Evolutionary conservation across 2,329 filamentous ascomycete species (phyloP).

Genomic region (Fusarium floridanum): DNA sequence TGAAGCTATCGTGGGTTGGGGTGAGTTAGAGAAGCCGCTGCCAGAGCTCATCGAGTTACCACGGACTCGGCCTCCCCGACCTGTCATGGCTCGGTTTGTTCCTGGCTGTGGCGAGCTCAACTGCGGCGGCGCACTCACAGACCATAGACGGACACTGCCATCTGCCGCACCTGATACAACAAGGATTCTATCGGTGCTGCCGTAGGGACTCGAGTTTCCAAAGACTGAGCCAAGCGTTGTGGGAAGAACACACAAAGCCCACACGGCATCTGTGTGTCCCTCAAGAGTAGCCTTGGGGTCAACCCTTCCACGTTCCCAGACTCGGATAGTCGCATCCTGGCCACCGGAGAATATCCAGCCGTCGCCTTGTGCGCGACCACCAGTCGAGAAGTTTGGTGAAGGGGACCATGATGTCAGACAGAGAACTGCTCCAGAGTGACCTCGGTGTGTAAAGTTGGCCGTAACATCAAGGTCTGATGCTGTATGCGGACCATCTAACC

Average conservation of each 20-base stretch:
- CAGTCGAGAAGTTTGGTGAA: conserved; percentile 88
- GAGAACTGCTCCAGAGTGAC: conserved; percentile 91
- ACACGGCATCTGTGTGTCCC: conserved; percentile 95
- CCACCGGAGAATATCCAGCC: conserved; percentile 99
- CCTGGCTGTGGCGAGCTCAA: conserved; percentile 83
- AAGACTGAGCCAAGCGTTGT: conserved; percentile 85
- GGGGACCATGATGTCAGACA: conserved; percentile 89
- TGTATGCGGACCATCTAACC: conserved; percentile 73
- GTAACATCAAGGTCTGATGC: conserved; percentile 89
- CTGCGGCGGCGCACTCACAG: conserved; percentile 90
- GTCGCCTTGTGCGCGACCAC: conserved; percentile 88
- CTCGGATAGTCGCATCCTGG: conserved; percentile 90
- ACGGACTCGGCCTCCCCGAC: conserved; percentile 78
- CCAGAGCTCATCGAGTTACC: conserved; percentile 96
- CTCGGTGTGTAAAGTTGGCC: conserved; percentile 94
- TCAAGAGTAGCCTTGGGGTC: conserved; percentile 96
- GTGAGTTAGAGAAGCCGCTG: conserved; percentile 89
- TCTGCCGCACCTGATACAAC: conserved; percentile 94
- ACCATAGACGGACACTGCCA: conserved; percentile 93
- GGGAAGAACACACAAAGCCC: conserved; percentile 93
- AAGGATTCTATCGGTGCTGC: conserved; percentile 85
- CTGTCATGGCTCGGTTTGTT: conserved; percentile 66
- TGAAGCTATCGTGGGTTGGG: conserved; percentile 88
- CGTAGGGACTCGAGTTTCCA: conserved; percentile 79
- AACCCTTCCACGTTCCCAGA: conserved; percentile 95